Evolutionary conservation across 441 rosid species (phyloP).

Genomic region (Erysimum cheiri): DNA sequence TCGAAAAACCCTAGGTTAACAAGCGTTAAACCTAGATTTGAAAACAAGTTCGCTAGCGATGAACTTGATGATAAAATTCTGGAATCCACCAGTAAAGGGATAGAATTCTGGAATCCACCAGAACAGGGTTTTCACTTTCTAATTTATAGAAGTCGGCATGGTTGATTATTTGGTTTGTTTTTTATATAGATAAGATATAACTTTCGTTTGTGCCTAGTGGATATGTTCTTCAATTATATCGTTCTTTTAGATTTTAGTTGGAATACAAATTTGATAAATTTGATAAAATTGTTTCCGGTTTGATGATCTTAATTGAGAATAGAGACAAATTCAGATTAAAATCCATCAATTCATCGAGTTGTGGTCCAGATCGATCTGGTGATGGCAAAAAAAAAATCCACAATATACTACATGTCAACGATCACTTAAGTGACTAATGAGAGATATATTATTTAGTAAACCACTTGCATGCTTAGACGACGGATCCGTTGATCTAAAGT

Average conservation of each 20-base stretch:
- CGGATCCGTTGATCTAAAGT: too few species aligned
- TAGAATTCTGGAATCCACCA: too few species aligned
- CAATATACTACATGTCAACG: not conserved
- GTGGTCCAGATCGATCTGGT: not conserved
- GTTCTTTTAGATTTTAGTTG: not conserved
- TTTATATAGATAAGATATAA: not conserved
- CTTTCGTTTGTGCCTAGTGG: not conserved
- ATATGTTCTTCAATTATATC: not conserved
- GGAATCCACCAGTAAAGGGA: too few species aligned
- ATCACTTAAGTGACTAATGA: not conserved
- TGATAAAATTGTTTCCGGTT: not conserved
- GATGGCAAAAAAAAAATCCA: not conserved
- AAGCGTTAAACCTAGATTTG: too few species aligned
- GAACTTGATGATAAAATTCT: too few species aligned
- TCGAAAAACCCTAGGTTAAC: too few species aligned
- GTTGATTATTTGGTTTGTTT: not conserved
- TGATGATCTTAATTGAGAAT: not conserved
- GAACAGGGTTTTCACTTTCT: not conserved
- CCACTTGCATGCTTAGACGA: too few species aligned
- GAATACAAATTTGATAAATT: not conserved
- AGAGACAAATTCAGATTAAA: not conserved
- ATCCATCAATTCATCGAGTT: not conserved
- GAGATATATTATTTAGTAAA: not conserved
- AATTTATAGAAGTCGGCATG: slow-evolving; percentile 9
- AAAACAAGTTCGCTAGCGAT: too few species aligned